phyloP scores from a whole-genome alignment of 768 basidiomycete species.

The Termitomyces sp. region DNA sequence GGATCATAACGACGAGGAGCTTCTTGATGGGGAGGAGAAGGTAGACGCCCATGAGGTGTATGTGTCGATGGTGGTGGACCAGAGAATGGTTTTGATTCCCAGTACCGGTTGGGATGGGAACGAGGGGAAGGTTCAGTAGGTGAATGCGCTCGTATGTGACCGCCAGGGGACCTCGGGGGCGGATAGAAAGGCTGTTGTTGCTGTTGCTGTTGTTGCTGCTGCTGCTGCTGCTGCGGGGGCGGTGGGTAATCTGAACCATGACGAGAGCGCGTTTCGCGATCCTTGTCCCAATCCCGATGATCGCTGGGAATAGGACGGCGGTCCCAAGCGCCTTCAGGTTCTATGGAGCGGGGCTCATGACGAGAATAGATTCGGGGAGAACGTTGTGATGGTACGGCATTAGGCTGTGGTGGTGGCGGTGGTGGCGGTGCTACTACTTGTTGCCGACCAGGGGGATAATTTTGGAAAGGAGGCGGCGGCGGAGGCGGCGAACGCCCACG shows the following conservation, averaged over 20 bases:
- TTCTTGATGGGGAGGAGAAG: conserved; percentile 35
- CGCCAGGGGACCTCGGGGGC: conserved; percentile 33
- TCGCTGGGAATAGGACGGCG: conserved; percentile 44
- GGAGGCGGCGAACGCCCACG: conserved; percentile 55
- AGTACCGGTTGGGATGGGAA: conserved; percentile 43
- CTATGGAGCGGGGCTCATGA: conserved; percentile 44
- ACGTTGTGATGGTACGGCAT: conserved; percentile 40
- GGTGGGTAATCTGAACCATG: conserved; percentile 33
- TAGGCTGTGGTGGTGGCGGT: conserved; percentile 47
- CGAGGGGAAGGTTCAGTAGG: conserved; percentile 63
- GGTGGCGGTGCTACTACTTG: conserved; percentile 13
- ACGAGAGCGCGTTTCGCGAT: conserved; percentile 35
- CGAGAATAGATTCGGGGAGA: conserved; percentile 52
- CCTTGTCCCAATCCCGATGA: conserved; percentile 49
- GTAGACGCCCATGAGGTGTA: conserved; percentile 23
- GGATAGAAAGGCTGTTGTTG: conserved; percentile 32
- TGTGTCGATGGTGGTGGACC: conserved; percentile 20
- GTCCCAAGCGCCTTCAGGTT: conserved; percentile 57
- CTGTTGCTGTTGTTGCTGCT: conserved; percentile 24
- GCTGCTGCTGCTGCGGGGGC: conserved; percentile 26
- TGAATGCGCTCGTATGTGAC: conserved; percentile 33
- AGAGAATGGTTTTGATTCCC: conserved; percentile 55
- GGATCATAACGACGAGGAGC: conserved; percentile 59
- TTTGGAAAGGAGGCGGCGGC: conserved; percentile 32
- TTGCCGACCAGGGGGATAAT: conserved; percentile 41